phyloP scores from a whole-genome alignment of 179 eudicot species.

The Beta lomatogona region DNA sequence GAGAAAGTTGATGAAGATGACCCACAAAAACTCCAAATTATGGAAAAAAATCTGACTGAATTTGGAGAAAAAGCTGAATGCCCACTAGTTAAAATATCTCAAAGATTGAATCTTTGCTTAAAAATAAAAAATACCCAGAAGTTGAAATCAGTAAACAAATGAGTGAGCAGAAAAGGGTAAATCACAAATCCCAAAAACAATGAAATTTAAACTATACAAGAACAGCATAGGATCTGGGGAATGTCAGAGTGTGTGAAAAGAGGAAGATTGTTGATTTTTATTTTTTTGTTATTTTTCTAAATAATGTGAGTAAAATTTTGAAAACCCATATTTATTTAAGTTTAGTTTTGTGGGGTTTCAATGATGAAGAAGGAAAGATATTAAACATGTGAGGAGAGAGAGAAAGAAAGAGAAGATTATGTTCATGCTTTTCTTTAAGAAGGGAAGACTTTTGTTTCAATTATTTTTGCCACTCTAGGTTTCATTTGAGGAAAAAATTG shows the following conservation, averaged over 20 bases:
- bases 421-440: constrained; percentile 8
- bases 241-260: constrained; percentile 25
- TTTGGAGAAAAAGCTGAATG: not conserved
- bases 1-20: constrained; percentile 19
- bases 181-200: constrained; percentile 12
- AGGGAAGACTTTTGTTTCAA: constrained; percentile 28
- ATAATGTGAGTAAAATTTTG: not conserved
- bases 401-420: not conserved
- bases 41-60: not conserved
- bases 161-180: constrained; percentile 14
- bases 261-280: not conserved
- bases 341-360: constrained; percentile 31
- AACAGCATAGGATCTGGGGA: constrained; percentile 27
- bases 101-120: constrained; percentile 33
- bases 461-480: constrained; percentile 4
- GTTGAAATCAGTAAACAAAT: constrained; percentile 19
- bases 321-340: not conserved
- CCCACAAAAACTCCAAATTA: constrained; percentile 12
- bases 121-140: constrained; percentile 35
- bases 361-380: constrained; percentile 18
- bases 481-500: constrained; percentile 6
- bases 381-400: constrained; percentile 33
- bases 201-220: not conserved
- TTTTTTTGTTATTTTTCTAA: not conserved
- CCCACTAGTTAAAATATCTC: not conserved